A percentile compares a stretch with the other conserved stretches of the same genome.
phyloP scores from a whole-genome alignment of 768 basidiomycete genomes.

The Agaricus blazei region DNA sequence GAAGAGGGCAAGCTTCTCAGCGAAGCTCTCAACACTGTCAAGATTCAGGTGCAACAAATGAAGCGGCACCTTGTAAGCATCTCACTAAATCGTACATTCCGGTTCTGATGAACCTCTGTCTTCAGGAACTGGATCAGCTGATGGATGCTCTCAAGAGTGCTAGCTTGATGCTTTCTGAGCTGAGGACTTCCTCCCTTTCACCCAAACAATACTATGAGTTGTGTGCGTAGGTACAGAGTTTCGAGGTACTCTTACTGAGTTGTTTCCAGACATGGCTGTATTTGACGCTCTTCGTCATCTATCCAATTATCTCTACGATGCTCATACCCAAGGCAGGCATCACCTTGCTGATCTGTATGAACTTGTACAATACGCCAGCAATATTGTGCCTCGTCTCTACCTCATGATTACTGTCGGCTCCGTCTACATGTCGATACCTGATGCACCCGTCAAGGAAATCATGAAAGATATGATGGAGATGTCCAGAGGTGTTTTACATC shows the following conservation, averaged over 20 bases:
- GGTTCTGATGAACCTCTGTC: conserved; percentile 6
- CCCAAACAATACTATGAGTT: conserved; percentile 99
- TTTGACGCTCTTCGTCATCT: conserved; percentile 95
- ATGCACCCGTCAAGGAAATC: conserved; percentile 96
- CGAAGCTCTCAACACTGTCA: conserved; percentile 81
- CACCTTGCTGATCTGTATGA: conserved; percentile 99
- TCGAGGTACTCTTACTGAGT: neutral
- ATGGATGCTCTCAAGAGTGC: conserved; percentile 99
- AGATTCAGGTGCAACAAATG: conserved; percentile 92
- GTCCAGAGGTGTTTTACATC: conserved; percentile 95
- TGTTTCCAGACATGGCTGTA: conserved; percentile 84
- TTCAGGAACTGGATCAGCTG: conserved; percentile 87
- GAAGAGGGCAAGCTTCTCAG: conserved; percentile 84
- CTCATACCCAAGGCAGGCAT: conserved; percentile 86
- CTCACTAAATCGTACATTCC: conserved; percentile 7
- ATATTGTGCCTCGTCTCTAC: conserved; percentile 90
- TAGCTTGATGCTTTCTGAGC: conserved; percentile 94
- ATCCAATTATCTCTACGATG: conserved; percentile 94
- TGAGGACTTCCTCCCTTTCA: conserved; percentile 87
- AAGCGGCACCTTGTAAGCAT: conserved; percentile 80
- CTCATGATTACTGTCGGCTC: conserved; percentile 99
- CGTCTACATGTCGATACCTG: conserved; percentile 97
- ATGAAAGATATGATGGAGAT: conserved; percentile 99
- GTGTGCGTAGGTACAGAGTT: conserved; percentile 48
- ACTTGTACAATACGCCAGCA: conserved; percentile 98